phyloP scores from a whole-genome alignment of 257 asterid genomes.

The Cordia subcordata region DNA sequence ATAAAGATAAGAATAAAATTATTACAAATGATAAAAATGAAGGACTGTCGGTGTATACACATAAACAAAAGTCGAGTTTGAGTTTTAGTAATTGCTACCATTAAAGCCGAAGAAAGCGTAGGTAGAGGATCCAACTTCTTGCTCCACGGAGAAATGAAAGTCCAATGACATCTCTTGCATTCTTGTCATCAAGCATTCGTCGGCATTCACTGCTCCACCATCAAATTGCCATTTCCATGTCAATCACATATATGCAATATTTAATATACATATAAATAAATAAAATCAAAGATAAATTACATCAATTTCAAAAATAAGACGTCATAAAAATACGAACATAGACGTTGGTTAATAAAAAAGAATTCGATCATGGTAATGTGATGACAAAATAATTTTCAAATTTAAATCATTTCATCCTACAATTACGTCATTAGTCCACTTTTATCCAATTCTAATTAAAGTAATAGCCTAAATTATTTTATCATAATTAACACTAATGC shows the following conservation, averaged over 20 bases:
- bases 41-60: too few relatives aligned
- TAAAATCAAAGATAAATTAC: too few relatives aligned
- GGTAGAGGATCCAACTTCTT: slow-evolving; percentile 95
- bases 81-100: slow-evolving; percentile 36
- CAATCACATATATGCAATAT: background rate
- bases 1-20: too few relatives aligned
- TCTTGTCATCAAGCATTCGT: slow-evolving; percentile 97
- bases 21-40: too few relatives aligned
- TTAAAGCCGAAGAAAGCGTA: slow-evolving; percentile 93
- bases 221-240: background rate
- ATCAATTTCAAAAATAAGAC: slow-evolving; percentile 8
- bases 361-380: background rate
- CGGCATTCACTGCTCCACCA: slow-evolving; percentile 63
- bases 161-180: slow-evolving; percentile 98
- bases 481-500: too few relatives aligned
- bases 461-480: too few relatives aligned
- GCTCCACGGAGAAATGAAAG: slow-evolving; percentile 91
- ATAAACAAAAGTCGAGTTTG: background rate
- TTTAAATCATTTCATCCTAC: too few relatives aligned
- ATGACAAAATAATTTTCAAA: too few relatives aligned
- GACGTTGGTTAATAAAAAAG: slow-evolving; percentile 30
- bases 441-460: too few relatives aligned
- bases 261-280: background rate
- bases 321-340: background rate
- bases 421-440: too few relatives aligned